phyloP scores from a whole-genome alignment of 495 filamentous ascomycete genomes.

The Diplogelasinospora grovesii region DNA sequence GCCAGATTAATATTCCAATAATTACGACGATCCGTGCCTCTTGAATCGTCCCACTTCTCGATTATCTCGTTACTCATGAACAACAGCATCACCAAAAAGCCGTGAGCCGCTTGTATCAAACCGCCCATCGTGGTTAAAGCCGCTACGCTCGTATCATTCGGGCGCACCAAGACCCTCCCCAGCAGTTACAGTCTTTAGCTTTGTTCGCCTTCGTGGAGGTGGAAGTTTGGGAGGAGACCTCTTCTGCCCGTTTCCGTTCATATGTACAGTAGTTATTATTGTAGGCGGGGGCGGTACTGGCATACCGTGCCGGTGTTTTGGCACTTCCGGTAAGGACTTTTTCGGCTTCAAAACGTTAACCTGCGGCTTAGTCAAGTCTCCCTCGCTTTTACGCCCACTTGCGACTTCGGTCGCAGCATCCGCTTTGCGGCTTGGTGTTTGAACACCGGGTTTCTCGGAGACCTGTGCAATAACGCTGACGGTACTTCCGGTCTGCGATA shows the following conservation, averaged over 20 bases:
- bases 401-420: conserved; percentile 20
- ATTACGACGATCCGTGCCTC: too few relatives aligned
- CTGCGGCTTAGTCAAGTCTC: conserved; percentile 2
- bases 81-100: too few relatives aligned
- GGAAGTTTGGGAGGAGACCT: conserved; percentile 51
- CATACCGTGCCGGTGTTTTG: conserved; percentile 40
- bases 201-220: conserved; percentile 42
- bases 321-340: conserved; percentile 40
- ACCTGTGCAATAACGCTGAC: conserved; percentile 71
- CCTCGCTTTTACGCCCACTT: conserved; percentile 3
- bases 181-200: conserved; percentile 22
- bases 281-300: conserved; percentile 29
- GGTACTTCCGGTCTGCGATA: conserved; percentile 42
- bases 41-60: too few relatives aligned
- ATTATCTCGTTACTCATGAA: too few relatives aligned
- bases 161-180: conserved; percentile 1
- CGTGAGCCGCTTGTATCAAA: too few relatives aligned
- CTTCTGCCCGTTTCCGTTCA: conserved; percentile 30
- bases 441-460: conserved; percentile 76
- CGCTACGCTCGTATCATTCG: conserved; percentile 2
- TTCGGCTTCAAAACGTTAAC: conserved; percentile 28
- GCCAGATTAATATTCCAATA: too few relatives aligned
- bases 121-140: too few relatives aligned
- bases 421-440: conserved; percentile 65
- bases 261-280: conserved; percentile 17